These are phyloP conservation scores for Trichosporon ovoides DNA, from an alignment of 1,284 basidiomycete species.

Conservation along the genomic window DNA sequence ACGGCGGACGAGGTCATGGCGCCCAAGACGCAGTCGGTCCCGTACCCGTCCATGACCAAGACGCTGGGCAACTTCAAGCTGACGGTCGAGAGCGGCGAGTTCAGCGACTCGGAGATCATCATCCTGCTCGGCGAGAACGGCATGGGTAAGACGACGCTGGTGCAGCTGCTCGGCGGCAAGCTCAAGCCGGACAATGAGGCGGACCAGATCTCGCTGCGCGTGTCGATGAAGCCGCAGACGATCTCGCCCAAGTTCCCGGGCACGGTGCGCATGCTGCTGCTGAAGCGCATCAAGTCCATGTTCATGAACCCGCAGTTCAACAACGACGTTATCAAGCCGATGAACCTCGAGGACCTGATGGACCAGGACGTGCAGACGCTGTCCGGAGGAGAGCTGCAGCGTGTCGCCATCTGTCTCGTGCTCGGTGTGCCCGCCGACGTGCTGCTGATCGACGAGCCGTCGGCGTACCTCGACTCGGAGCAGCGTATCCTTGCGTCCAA, in stretches of 20 bases:
- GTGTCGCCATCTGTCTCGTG: constrained; percentile 88
- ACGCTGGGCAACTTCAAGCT: constrained; percentile 90
- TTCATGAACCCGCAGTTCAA: constrained; percentile 98
- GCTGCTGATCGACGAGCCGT: constrained; percentile 70
- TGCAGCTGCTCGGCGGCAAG: constrained; percentile 79
- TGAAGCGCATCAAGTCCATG: constrained; percentile 87
- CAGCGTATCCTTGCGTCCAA: constrained; percentile 96
- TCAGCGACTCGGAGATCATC: constrained; percentile 95
- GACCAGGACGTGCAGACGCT: constrained; percentile 95
- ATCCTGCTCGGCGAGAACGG: constrained; percentile 98
- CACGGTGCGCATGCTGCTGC: constrained; percentile 80
- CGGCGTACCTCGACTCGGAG: constrained; percentile 76
- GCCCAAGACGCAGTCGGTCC: constrained; percentile 78
- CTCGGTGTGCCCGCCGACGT: constrained; percentile 67
- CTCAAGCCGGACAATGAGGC: constrained; percentile 76
- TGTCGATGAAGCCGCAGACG: constrained; percentile 87
- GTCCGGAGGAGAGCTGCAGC: constrained; percentile 92
- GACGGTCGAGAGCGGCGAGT: constrained; percentile 75
- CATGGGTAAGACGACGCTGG: constrained; percentile 94
- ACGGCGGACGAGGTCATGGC: constrained; percentile 76
- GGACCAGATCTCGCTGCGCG: constrained; percentile 65
- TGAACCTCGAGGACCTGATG: constrained; percentile 82
- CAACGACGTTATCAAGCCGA: constrained; percentile 91
- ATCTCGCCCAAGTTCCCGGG: constrained; percentile 91
- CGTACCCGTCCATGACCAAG: constrained; percentile 91